Evolutionary conservation across 2,329 filamentous ascomycete genomes (phyloP).

Genomic region (Fusarium neocosmosporiellum): DNA sequence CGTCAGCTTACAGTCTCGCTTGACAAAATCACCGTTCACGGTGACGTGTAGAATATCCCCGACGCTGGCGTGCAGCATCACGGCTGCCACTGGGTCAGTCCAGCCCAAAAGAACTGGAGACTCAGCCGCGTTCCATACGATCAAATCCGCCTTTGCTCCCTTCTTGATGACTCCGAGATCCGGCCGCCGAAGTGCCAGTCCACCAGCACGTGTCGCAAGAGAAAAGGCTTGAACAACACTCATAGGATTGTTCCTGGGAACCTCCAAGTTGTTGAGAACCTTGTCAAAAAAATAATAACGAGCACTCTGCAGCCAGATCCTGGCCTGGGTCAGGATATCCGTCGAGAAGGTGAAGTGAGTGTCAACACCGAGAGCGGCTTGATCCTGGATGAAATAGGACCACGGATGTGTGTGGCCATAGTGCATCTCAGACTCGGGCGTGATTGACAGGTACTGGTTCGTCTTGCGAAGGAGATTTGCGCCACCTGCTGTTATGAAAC

Average conservation of each 20-base stretch:
- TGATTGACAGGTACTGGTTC: slow-evolving; percentile 67
- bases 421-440: slow-evolving; percentile 69
- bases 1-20: slow-evolving; percentile 55
- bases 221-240: slow-evolving; percentile 65
- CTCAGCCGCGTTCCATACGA: slow-evolving; percentile 61
- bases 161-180: slow-evolving; percentile 62
- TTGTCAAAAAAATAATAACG: slow-evolving; percentile 54
- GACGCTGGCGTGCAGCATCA: slow-evolving; percentile 65
- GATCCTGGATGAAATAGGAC: slow-evolving; percentile 59
- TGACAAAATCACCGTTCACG: slow-evolving; percentile 52
- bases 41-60: slow-evolving; percentile 64
- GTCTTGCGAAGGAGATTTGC: slow-evolving; percentile 56
- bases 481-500: slow-evolving; percentile 55
- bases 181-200: slow-evolving; percentile 59
- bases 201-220: slow-evolving; percentile 64
- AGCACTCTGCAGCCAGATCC: slow-evolving; percentile 63
- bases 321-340: slow-evolving; percentile 63
- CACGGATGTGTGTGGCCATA: slow-evolving; percentile 64
- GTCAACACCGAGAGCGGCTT: slow-evolving; percentile 64
- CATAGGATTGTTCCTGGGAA: slow-evolving; percentile 63
- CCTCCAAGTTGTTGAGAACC: slow-evolving; percentile 52
- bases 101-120: slow-evolving; percentile 64
- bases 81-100: slow-evolving; percentile 65
- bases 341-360: slow-evolving; percentile 64
- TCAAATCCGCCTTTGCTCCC: slow-evolving; percentile 65